These are phyloP conservation scores for Candolleomyces aberdarensis DNA, from an alignment of 768 basidiomycete species.

Conservation along the genomic window DNA sequence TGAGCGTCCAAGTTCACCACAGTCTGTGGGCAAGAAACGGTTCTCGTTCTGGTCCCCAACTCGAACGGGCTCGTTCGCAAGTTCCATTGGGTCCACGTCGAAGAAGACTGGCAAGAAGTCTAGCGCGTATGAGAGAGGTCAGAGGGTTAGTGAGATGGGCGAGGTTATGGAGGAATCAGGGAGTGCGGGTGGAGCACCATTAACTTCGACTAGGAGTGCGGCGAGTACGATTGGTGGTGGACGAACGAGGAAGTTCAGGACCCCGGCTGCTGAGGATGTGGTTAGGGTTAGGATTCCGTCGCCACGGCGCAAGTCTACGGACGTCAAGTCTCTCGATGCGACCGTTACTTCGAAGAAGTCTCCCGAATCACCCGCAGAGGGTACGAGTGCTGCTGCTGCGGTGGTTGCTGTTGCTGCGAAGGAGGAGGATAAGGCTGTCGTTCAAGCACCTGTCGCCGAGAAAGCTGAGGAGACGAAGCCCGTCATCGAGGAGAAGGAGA, in stretches of 20 bases:
- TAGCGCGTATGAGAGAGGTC: conserved; percentile 10
- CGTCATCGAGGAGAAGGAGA: background rate
- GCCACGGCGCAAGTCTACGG: conserved; percentile 23
- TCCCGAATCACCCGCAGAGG: conserved; percentile 8
- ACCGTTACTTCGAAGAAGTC: conserved; percentile 7
- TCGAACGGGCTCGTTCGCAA: conserved; percentile 24
- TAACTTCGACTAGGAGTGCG: conserved; percentile 13
- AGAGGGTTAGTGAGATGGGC: conserved; percentile 64
- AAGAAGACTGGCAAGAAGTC: conserved; percentile 34
- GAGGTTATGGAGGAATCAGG: conserved; percentile 61
- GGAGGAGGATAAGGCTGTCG: background rate
- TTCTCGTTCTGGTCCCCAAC: conserved; percentile 59
- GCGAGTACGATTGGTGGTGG: conserved; percentile 12
- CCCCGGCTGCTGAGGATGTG: background rate
- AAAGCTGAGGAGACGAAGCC: conserved; percentile 6
- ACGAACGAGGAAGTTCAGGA: conserved; percentile 5
- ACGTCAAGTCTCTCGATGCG: conserved; percentile 6
- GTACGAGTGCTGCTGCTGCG: conserved; percentile 17
- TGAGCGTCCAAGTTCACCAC: conserved; percentile 38
- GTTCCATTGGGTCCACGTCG: conserved; percentile 22
- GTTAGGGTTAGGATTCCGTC: conserved; percentile 27
- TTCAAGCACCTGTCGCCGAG: conserved; percentile 5
- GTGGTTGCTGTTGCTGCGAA: conserved; percentile 8
- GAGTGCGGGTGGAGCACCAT: conserved; percentile 12
- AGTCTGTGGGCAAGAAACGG: conserved; percentile 55